These are phyloP conservation scores for Botrytis porri DNA, from an alignment of 2,329 filamentous ascomycete species.

Conservation along the genomic window DNA sequence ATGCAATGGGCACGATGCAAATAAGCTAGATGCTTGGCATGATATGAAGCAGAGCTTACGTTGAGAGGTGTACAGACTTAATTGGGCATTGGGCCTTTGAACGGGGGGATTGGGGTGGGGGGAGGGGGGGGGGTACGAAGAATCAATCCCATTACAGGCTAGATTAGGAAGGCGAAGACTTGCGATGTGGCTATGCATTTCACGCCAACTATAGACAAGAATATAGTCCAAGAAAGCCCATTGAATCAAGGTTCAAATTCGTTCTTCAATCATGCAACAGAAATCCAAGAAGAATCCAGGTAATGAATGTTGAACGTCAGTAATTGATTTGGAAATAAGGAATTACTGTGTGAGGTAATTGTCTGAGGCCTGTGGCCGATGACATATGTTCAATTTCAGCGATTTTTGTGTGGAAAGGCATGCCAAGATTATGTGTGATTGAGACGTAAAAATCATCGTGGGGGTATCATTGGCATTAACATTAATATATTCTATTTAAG, in stretches of 20 bases:
- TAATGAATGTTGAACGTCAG: neutral
- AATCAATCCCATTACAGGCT: neutral
- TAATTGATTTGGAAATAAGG: neutral
- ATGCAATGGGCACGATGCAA: neutral
- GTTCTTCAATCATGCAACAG: neutral
- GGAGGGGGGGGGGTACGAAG: neutral
- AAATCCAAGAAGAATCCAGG: neutral
- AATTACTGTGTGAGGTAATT: neutral
- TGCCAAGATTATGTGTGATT: neutral
- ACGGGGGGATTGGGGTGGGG: too few species aligned
- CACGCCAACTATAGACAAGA: neutral
- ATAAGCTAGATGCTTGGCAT: neutral
- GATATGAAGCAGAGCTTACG: neutral
- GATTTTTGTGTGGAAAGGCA: neutral
- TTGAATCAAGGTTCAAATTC: neutral
- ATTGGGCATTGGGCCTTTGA: neutral
- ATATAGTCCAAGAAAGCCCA: neutral
- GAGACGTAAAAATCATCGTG: neutral
- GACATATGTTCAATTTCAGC: neutral
- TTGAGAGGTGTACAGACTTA: neutral
- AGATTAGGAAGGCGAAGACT: neutral
- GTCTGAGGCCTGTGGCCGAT: neutral
- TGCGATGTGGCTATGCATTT: neutral
- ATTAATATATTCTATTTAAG: slow-evolving; percentile 13
- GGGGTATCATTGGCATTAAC: slow-evolving; percentile 12